phyloP scores from a whole-genome alignment of 1,284 basidiomycete genomes.

The Hypsizygus ulmarius region DNA sequence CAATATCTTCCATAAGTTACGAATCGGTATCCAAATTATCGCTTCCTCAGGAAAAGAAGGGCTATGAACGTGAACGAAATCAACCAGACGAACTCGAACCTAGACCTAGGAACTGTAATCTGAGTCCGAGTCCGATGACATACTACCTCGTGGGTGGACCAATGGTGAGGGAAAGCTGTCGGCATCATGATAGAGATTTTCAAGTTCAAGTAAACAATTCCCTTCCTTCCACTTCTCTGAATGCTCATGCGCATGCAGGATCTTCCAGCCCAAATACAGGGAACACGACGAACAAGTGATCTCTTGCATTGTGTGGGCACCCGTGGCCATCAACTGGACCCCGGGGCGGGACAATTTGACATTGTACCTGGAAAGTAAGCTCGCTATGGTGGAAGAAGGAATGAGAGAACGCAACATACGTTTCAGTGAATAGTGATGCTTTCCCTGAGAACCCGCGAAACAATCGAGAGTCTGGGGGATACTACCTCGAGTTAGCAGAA shows the following conservation, averaged over 20 bases:
- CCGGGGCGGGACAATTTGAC: slow-evolving; percentile 36
- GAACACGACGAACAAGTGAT: slow-evolving; percentile 47
- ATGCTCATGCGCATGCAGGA: slow-evolving; percentile 53
- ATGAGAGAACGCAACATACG: slow-evolving; percentile 33
- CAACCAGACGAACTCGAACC: neutral
- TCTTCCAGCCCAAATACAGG: slow-evolving; percentile 60
- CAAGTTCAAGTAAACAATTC: slow-evolving; percentile 54
- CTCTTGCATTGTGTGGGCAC: slow-evolving; percentile 61
- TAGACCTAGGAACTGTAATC: slow-evolving; percentile 20
- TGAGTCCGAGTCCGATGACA: slow-evolving; percentile 35
- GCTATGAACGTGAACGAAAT: too few relatives aligned
- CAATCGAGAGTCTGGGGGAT: slow-evolving; percentile 40
- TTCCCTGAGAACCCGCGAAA: slow-evolving; percentile 50
- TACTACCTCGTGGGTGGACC: slow-evolving; percentile 17
- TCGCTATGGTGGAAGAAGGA: neutral
- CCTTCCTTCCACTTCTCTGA: slow-evolving; percentile 66
- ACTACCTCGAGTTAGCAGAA: slow-evolving; percentile 24
- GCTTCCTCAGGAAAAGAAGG: too few relatives aligned
- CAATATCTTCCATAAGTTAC: too few relatives aligned
- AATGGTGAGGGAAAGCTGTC: slow-evolving; percentile 20
- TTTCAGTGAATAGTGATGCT: slow-evolving; percentile 49
- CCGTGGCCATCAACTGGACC: slow-evolving; percentile 59
- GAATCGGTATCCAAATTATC: too few relatives aligned
- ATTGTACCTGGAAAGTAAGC: slow-evolving; percentile 36
- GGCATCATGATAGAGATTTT: slow-evolving; percentile 31